Percentiles rank a stretch among this genome's conserved stretches.
Evolutionary conservation across 495 filamentous ascomycete genomes (phyloP).

Genomic region (Neurospora discreta): DNA sequence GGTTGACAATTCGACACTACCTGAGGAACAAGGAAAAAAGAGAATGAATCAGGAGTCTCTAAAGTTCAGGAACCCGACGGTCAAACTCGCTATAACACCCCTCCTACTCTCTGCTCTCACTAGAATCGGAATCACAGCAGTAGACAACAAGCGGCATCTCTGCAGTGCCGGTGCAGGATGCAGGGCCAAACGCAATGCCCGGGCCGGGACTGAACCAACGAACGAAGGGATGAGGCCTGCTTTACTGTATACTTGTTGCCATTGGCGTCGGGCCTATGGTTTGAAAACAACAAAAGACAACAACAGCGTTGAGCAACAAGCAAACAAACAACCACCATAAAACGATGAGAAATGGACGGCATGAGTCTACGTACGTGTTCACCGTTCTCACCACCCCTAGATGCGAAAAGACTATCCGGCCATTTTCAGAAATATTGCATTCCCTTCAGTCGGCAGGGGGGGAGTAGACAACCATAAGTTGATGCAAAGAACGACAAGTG

Average conservation of each 20-base stretch:
- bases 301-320: neutral
- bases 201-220: neutral
- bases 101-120: neutral
- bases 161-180: neutral
- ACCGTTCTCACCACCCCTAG: neutral
- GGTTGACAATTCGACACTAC: neutral
- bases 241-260: neutral
- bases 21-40: neutral
- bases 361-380: neutral
- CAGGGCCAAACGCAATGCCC: neutral
- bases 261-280: neutral
- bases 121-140: neutral
- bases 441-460: neutral
- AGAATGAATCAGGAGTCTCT: neutral
- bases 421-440: neutral
- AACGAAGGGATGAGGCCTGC: neutral
- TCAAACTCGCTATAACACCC: neutral
- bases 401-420: too few species aligned
- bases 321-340: neutral
- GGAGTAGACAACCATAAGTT: neutral
- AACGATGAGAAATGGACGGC: neutral
- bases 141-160: neutral
- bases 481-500: neutral
- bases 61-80: neutral
- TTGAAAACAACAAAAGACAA: neutral